Conservation (phyloP, 257 asterid genomes). For the Salvia miltiorrhiza region DNA sequence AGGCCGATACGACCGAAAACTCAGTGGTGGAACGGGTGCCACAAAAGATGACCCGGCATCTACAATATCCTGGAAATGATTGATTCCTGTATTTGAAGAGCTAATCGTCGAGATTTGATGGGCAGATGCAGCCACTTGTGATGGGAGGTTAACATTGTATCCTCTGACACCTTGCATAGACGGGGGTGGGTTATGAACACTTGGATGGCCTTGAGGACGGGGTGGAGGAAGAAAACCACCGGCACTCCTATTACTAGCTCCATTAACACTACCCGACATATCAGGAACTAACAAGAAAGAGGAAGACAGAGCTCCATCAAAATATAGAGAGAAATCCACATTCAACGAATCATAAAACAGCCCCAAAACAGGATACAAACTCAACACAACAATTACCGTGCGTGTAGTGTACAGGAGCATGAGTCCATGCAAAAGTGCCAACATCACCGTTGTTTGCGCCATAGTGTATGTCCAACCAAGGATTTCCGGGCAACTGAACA, state of each 20-base stretch:
- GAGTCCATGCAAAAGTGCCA: conserved; percentile 58
- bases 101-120: conserved; percentile 32
- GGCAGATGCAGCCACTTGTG: conserved; percentile 49
- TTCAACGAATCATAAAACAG: not conserved
- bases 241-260: conserved; percentile 39
- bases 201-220: conserved; percentile 43
- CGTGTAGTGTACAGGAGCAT: conserved; percentile 40
- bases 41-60: conserved; percentile 49
- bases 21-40: conserved; percentile 52
- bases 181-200: conserved; percentile 43
- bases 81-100: conserved; percentile 31
- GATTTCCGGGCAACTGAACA: conserved; percentile 52
- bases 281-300: conserved; percentile 16
- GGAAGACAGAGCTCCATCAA: not conserved
- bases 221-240: conserved; percentile 42
- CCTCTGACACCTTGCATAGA: conserved; percentile 50
- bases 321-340: conserved; percentile 15
- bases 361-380: not conserved
- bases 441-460: conserved; percentile 45
- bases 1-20: conserved; percentile 51
- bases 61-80: conserved; percentile 42
- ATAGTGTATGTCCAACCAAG: conserved; percentile 61
- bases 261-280: conserved; percentile 33
- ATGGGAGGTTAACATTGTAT: conserved; percentile 39
- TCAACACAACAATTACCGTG: conserved; percentile 40